Percentiles rank a stretch among this genome's conserved stretches.
phyloP scores from a whole-genome alignment of 2,329 filamentous ascomycete genomes.

The Cercospora sp. region DNA sequence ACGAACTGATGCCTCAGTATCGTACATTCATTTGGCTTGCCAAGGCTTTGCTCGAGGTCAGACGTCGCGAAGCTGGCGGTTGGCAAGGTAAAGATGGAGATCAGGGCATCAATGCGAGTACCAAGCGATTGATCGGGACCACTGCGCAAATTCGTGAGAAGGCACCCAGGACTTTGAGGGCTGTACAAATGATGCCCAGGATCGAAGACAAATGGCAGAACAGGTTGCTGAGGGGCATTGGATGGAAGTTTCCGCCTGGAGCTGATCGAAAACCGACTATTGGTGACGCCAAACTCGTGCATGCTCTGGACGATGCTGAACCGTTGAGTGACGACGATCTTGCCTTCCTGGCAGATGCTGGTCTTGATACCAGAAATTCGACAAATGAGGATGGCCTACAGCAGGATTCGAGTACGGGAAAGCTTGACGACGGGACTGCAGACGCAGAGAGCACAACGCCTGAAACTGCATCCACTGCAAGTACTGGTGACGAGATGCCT shows the following conservation, averaged over 20 bases:
- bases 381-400: background rate
- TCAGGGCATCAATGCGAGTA: background rate
- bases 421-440: background rate
- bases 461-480: background rate
- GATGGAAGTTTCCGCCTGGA: conserved; percentile 7
- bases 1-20: conserved; percentile 44
- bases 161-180: conserved; percentile 44
- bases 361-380: background rate
- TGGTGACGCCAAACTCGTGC: background rate
- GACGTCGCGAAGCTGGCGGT: conserved; percentile 38
- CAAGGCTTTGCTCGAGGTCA: conserved; percentile 40
- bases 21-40: conserved; percentile 47
- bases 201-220: conserved; percentile 36
- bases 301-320: background rate
- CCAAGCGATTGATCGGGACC: conserved; percentile 33
- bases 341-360: background rate
- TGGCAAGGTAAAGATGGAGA: conserved; percentile 31
- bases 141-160: conserved; percentile 36
- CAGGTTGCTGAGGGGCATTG: conserved; percentile 10
- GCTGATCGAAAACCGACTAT: background rate
- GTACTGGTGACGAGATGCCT: background rate
- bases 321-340: background rate
- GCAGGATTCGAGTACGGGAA: background rate
- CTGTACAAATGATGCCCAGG: conserved; percentile 48
- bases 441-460: background rate